Evolutionary conservation across 2,329 filamentous ascomycete genomes (phyloP), one percentile per base, ranked within the genome.

Genomic region (Nothophaeocryptopus gaeumannii): DNA sequence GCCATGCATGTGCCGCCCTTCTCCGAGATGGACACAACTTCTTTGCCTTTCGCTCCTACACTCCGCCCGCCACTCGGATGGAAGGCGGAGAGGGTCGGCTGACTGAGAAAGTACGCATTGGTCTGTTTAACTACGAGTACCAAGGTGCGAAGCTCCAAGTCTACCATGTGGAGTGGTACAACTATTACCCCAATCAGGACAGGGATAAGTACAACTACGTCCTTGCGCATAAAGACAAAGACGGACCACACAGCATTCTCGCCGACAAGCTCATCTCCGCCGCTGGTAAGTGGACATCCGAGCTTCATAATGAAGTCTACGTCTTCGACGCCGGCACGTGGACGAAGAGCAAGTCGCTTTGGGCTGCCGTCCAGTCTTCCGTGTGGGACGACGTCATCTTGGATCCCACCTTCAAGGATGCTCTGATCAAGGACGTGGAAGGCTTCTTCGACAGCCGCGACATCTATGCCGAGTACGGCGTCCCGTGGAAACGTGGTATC

Each of bases 401-500:
- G 9, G 71, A 75, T 48, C 64, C 69, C 12, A 63, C 63, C 16
- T 68, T 72, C 65, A 75, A 76, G 58, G 66, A 69, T 34, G 71
- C 70, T 11, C 61, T 76, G 10, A 67, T 67, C n/a, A 43, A 51
- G 13, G 60, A 67, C 29, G 65, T 68, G 7, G 62, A 66, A 34
- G 70, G 68, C 3, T 75, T 76, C 61, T 74, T 71, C 59, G 62
- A 67, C 45, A 62, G 57, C 30, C 57, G 62, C 36, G 61, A 65
- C 2, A 55, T 72, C 3, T 76, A 76, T 57, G 59, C 66, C n/a
- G 63, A 71, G n/a, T 70, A 74, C 30, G 66, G 69, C 1, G 73
- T 76, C 5, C 73, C 74, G 1, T 76, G 74, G 74, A 76, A 74
- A 50, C 66, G 74, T 14, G 74, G 74, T n/a, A 60, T 76, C 11